phyloP scores from a whole-genome alignment of 2,329 filamentous ascomycete species.

The Neoascochyta sp. region DNA sequence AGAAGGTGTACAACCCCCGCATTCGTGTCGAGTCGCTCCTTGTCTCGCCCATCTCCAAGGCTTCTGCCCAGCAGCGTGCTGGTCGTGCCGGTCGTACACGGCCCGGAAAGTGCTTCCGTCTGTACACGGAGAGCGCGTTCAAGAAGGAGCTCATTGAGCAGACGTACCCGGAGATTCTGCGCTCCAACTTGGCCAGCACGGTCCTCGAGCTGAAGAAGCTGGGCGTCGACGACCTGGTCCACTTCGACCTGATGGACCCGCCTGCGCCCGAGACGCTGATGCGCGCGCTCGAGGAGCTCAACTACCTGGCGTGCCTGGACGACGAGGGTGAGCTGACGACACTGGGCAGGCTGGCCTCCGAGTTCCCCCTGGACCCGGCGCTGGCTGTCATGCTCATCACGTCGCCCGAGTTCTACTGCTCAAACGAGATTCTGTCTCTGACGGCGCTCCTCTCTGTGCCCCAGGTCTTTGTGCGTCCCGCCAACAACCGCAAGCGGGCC shows the following conservation, averaged over 20 bases:
- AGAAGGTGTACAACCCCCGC: conserved; percentile 97
- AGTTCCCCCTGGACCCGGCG: conserved; percentile 91
- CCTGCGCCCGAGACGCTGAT: conserved; percentile 97
- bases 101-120: conserved; percentile 94
- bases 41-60: conserved; percentile 97
- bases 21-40: conserved; percentile 94
- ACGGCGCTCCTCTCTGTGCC: conserved; percentile 92
- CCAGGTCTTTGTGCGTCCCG: conserved; percentile 86
- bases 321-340: conserved; percentile 91
- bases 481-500: conserved; percentile 78
- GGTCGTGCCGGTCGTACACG: conserved; percentile 99
- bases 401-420: conserved; percentile 97
- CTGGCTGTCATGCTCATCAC: conserved; percentile 97
- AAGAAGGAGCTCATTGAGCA: conserved; percentile 98
- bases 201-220: conserved; percentile 97
- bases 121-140: conserved; percentile 94
- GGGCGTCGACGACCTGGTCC: conserved; percentile 89
- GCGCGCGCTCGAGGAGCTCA: conserved; percentile 94
- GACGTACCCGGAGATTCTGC: conserved; percentile 92
- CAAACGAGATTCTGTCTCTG: conserved; percentile 94
- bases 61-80: conserved; percentile 92
- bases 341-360: conserved; percentile 82
- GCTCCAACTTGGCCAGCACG: conserved; percentile 91
- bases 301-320: conserved; percentile 93
- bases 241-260: conserved; percentile 98